Conservation (phyloP, 345 rosid genomes). For the Gynandropsis gynandra region DNA sequence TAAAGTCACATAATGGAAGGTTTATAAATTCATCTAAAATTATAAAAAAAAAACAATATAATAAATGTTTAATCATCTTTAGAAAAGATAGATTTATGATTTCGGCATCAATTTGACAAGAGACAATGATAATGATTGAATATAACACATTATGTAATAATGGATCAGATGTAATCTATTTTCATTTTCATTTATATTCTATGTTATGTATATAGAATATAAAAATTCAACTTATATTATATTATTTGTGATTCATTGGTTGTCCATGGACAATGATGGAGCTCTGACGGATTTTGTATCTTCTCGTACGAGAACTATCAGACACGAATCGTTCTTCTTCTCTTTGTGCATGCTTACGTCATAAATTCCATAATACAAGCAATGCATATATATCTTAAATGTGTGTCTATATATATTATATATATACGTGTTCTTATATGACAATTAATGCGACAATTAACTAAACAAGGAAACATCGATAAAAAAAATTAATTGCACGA, state of each 20-base stretch:
- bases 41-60: no score
- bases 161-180: no score
- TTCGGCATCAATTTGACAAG: slow-evolving; percentile 24
- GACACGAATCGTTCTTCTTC: slow-evolving; percentile 22
- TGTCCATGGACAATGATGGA: slow-evolving; percentile 31
- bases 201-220: no score
- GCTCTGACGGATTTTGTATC: slow-evolving; percentile 35
- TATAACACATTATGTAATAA: slow-evolving; percentile 7
- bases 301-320: slow-evolving; percentile 34
- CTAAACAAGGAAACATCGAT: no score
- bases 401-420: not conserved
- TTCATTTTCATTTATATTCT: no score
- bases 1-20: no score
- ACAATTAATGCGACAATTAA: no score
- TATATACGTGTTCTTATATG: not conserved
- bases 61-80: no score
- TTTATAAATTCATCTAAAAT: no score
- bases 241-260: no score
- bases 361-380: not conserved
- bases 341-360: slow-evolving; percentile 20
- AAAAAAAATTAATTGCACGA: no score
- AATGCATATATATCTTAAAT: not conserved
- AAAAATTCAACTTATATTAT: no score
- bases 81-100: slow-evolving; percentile 20
- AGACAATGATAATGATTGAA: slow-evolving; percentile 10